Conservation (phyloP, 140 eudicot genomes). For the Flaveria floridana region DNA sequence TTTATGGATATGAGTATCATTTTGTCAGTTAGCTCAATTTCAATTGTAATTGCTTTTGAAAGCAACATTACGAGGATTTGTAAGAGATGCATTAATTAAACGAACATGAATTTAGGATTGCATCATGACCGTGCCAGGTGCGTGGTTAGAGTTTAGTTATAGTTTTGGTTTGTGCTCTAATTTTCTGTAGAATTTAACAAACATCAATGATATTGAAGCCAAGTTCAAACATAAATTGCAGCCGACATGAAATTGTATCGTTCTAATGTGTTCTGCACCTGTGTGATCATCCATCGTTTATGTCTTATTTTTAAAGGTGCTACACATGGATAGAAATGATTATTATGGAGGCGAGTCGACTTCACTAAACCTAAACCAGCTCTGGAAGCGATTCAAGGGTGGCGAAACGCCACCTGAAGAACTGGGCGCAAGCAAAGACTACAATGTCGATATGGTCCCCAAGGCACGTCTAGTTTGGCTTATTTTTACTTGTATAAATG, state of each 20-base stretch:
- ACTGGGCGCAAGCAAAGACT: slow-evolving; percentile 54
- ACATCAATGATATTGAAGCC: not conserved
- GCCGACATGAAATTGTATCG: not conserved
- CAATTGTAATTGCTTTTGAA: not conserved
- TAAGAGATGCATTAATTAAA: too few relatives aligned
- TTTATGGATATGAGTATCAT: not conserved
- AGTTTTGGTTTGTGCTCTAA: not conserved
- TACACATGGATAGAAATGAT: slow-evolving; percentile 75
- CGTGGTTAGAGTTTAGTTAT: not conserved
- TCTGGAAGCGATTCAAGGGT: slow-evolving; percentile 62
- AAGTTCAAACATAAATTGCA: not conserved
- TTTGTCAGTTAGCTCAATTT: not conserved
- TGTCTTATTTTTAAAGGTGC: slow-evolving; percentile 37
- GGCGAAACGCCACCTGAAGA: slow-evolving; percentile 45
- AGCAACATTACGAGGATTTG: not conserved
- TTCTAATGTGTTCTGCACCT: not conserved
- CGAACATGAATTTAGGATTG: too few relatives aligned
- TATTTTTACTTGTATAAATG: not conserved
- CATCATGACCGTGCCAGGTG: not conserved
- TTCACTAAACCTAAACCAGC: slow-evolving; percentile 62
- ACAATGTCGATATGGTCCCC: slow-evolving; percentile 67
- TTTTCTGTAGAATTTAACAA: not conserved
- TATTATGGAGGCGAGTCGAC: slow-evolving; percentile 42
- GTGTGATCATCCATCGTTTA: slow-evolving; percentile 4
- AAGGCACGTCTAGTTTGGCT: slow-evolving; percentile 36